phyloP scores from a whole-genome alignment of 2,329 filamentous ascomycete species.

The Fusarium miscanthi region DNA sequence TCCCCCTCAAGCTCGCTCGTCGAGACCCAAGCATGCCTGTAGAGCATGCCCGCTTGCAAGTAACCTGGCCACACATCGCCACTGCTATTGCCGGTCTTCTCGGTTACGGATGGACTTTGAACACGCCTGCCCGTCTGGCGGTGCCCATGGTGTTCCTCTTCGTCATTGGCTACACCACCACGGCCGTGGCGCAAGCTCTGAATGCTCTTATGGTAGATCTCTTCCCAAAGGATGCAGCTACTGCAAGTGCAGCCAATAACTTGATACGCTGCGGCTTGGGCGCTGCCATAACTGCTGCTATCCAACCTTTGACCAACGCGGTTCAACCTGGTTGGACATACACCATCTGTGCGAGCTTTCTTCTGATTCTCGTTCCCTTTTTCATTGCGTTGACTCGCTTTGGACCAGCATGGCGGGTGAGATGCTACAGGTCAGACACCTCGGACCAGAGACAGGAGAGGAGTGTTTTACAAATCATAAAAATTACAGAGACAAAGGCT shows the following conservation, averaged over 20 bases:
- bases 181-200: not conserved
- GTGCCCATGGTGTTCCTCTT: not conserved
- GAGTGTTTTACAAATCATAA: not conserved
- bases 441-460: fast-evolving
- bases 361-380: not conserved
- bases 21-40: not conserved
- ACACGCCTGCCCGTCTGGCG: not conserved
- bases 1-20: not conserved
- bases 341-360: not conserved
- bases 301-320: not conserved
- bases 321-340: not conserved
- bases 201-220: not conserved
- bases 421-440: fast-evolving
- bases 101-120: not conserved
- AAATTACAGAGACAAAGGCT: not conserved
- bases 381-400: not conserved
- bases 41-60: not conserved
- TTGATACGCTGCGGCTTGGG: not conserved
- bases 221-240: not conserved
- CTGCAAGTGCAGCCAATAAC: not conserved
- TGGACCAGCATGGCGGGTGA: not conserved
- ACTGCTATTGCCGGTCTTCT: not conserved
- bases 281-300: not conserved
- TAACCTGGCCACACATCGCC: not conserved
- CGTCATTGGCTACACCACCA: not conserved